These are phyloP conservation scores for Raddia guianensis DNA, from an alignment of 176 grass and related monocot species.

Conservation along the genomic window DNA sequence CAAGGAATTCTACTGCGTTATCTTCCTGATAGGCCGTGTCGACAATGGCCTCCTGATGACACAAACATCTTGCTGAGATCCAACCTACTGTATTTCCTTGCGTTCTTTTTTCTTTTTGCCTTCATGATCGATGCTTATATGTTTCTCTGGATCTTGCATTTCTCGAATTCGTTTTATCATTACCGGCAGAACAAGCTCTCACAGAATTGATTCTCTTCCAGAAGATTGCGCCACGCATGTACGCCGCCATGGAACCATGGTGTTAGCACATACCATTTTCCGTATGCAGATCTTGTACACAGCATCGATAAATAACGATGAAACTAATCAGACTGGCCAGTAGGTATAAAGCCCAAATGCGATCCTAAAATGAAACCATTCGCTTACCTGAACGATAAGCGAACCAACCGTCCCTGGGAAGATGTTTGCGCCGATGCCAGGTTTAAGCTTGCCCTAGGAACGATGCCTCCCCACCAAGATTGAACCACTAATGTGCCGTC, in stretches of 20 bases:
- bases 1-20: constrained; percentile 73
- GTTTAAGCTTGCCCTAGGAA: neutral
- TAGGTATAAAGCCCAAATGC: neutral
- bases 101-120: neutral
- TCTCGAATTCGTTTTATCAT: neutral
- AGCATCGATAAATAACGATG: neutral
- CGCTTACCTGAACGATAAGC: neutral
- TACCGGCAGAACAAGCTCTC: neutral
- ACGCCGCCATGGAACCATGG: neutral
- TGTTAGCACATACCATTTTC: neutral
- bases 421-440: neutral
- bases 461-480: neutral
- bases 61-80: constrained; percentile 61
- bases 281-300: neutral
- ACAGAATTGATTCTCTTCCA: neutral
- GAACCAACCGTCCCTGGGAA: neutral
- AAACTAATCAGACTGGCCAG: neutral
- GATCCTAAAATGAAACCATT: neutral
- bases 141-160: neutral
- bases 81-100: neutral
- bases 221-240: neutral
- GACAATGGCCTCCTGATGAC: constrained; percentile 56
- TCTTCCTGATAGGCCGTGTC: constrained; percentile 61
- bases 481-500: too few species aligned
- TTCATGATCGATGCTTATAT: neutral